Evolutionary conservation across 2,329 filamentous ascomycete genomes (phyloP).

Genomic region (Aspergillus viridinutans): DNA sequence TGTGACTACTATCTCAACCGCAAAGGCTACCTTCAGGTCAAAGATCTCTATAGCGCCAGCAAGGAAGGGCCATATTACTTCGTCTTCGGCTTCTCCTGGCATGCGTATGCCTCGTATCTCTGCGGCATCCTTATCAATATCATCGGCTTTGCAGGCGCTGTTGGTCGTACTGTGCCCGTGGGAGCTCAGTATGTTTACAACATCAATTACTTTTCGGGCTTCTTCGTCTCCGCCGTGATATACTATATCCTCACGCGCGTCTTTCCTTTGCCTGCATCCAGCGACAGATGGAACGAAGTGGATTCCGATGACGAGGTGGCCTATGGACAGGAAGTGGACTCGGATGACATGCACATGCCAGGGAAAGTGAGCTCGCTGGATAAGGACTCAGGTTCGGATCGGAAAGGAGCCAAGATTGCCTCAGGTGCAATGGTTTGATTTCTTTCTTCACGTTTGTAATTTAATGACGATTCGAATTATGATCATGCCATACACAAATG

Average conservation of each 20-base stretch:
- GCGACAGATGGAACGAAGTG: constrained; percentile 73
- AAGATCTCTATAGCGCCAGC: constrained; percentile 71
- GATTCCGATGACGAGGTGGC: constrained; percentile 37
- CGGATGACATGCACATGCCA: constrained; percentile 19
- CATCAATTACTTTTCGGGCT: constrained; percentile 84
- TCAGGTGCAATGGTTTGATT: neutral
- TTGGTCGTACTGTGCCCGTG: constrained; percentile 66
- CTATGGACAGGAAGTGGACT: constrained; percentile 30
- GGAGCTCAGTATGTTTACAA: constrained; percentile 85
- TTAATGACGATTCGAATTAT: neutral
- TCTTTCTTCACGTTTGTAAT: neutral
- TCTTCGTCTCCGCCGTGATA: constrained; percentile 61
- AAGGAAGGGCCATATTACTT: constrained; percentile 64
- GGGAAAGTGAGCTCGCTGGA: neutral
- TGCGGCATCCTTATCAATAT: constrained; percentile 84
- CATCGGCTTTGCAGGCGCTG: constrained; percentile 80
- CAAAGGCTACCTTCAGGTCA: constrained; percentile 72
- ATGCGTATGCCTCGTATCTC: constrained; percentile 78
- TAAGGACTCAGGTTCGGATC: neutral
- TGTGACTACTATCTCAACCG: constrained; percentile 85
- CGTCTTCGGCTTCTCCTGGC: constrained; percentile 71
- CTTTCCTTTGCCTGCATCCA: constrained; percentile 69
- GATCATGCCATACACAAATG: neutral
- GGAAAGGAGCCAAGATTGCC: neutral
- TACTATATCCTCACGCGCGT: constrained; percentile 70